These are phyloP conservation scores for Gloeopeniophorella convolvens DNA, from an alignment of 768 basidiomycete genomes.

Conservation along the genomic window DNA sequence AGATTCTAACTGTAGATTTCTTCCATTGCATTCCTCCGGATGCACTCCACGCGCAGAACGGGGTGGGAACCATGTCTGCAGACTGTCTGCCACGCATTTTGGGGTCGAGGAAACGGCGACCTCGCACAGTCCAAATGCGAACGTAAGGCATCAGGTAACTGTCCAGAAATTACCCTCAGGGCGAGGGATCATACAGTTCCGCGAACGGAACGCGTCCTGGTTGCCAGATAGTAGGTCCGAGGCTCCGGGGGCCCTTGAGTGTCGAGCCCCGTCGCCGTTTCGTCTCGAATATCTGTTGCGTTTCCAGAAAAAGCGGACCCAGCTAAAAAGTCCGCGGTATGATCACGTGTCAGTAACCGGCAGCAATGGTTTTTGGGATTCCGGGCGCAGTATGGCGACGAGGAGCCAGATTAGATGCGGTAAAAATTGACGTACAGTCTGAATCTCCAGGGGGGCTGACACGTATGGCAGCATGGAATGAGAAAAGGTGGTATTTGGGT, in stretches of 20 bases:
- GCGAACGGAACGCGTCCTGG: not conserved
- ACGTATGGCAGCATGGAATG: not conserved
- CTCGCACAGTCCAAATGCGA: conserved; percentile 3
- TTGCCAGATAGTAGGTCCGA: not conserved
- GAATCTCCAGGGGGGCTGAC: not conserved
- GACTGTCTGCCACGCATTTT: not conserved
- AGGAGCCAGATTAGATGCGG: too few relatives aligned
- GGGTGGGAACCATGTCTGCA: not conserved
- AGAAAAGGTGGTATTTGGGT: not conserved
- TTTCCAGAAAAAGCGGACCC: too few relatives aligned
- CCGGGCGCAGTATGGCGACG: too few relatives aligned
- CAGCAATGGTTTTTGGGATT: too few relatives aligned
- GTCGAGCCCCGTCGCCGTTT: too few relatives aligned
- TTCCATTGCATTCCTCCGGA: not conserved
- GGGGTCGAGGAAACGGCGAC: not conserved
- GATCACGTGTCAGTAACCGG: too few relatives aligned
- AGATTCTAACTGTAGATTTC: not conserved
- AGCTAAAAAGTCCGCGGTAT: too few relatives aligned
- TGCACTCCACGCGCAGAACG: not conserved
- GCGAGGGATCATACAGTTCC: not conserved
- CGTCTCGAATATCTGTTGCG: too few relatives aligned
- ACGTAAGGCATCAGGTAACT: conserved; percentile 3
- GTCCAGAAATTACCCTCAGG: not conserved
- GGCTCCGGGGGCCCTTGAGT: too few relatives aligned
- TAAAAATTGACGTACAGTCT: too few relatives aligned